These are phyloP conservation scores for Blastobotrys buckinghamii DNA, from an alignment of 1,139 yeast genomes.

Conservation along the genomic window DNA sequence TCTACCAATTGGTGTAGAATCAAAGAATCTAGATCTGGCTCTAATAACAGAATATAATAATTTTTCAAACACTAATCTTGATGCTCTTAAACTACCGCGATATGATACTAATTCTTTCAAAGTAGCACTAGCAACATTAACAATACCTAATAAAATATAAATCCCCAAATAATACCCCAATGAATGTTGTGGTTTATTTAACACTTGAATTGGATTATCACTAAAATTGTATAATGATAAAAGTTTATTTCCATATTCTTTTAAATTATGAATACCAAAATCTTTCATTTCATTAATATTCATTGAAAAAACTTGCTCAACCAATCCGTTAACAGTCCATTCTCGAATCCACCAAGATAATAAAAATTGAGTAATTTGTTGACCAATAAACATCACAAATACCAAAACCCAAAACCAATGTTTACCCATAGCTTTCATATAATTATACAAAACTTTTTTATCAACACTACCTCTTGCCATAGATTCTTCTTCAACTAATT, in stretches of 20 bases:
- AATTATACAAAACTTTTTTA: slow-evolving; percentile 59
- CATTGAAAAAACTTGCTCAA: background rate
- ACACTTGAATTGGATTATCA: too few species aligned
- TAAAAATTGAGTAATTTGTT: slow-evolving; percentile 55
- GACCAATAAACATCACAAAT: slow-evolving; percentile 41
- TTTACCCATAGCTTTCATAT: slow-evolving; percentile 62
- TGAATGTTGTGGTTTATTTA: slow-evolving; percentile 26
- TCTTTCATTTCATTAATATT: background rate
- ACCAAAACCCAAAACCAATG: slow-evolving; percentile 44
- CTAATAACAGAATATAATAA: slow-evolving; percentile 57
- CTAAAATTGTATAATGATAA: too few species aligned
- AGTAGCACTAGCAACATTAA: slow-evolving; percentile 50
- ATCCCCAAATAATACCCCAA: slow-evolving; percentile 60
- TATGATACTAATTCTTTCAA: slow-evolving; percentile 57
- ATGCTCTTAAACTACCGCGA: slow-evolving; percentile 71
- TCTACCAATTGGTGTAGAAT: slow-evolving; percentile 92
- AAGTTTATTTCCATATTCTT: background rate
- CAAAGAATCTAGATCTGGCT: slow-evolving; percentile 85
- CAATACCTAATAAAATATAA: slow-evolving; percentile 67
- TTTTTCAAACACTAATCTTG: slow-evolving; percentile 63
- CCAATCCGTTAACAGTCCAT: slow-evolving; percentile 48
- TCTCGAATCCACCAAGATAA: slow-evolving; percentile 83
- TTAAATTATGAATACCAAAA: too few species aligned
- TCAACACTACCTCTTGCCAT: slow-evolving; percentile 83
- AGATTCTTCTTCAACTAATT: slow-evolving; percentile 67